phyloP scores from a whole-genome alignment of 495 filamentous ascomycete species.

The Hypoxylon lienhwacheense region DNA sequence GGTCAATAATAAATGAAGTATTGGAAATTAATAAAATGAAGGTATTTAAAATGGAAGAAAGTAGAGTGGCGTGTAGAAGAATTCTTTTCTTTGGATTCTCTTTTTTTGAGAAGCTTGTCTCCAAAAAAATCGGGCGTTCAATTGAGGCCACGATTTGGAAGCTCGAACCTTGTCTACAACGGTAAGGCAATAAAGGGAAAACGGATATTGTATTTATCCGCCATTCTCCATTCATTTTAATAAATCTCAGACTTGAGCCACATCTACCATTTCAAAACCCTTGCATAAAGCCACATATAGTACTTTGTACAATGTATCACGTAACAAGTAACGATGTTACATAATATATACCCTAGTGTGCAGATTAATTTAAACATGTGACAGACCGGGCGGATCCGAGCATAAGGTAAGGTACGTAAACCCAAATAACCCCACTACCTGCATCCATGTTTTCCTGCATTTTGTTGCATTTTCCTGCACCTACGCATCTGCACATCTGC shows the following conservation, averaged over 20 bases:
- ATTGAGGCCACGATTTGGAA: conserved; percentile 46
- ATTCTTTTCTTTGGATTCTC: too few relatives aligned
- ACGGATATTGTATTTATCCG: conserved; percentile 30
- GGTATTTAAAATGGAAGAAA: conserved; percentile 23
- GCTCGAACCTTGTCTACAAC: conserved; percentile 1
- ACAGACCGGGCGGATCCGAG: conserved; percentile 22
- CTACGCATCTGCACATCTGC: too few relatives aligned
- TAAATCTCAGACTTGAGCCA: too few relatives aligned
- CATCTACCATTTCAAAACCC: too few relatives aligned
- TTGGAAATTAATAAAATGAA: conserved; percentile 15
- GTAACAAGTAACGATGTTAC: not conserved
- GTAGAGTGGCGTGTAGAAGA: conserved; percentile 25
- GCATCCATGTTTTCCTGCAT: not conserved
- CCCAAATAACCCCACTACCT: not conserved
- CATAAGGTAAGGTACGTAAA: too few relatives aligned
- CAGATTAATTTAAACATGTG: conserved; percentile 7
- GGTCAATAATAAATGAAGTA: not conserved
- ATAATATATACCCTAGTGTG: not conserved
- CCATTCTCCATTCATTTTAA: conserved; percentile 3
- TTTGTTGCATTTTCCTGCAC: not conserved
- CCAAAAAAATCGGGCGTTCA: conserved; percentile 33
- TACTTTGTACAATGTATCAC: too few relatives aligned
- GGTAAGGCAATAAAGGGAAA: not conserved
- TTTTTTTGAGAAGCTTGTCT: conserved; percentile 12
- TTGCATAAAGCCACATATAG: not conserved